These are phyloP conservation scores for Patellaria atrata DNA, from an alignment of 495 filamentous ascomycete species.

Conservation along the genomic window DNA sequence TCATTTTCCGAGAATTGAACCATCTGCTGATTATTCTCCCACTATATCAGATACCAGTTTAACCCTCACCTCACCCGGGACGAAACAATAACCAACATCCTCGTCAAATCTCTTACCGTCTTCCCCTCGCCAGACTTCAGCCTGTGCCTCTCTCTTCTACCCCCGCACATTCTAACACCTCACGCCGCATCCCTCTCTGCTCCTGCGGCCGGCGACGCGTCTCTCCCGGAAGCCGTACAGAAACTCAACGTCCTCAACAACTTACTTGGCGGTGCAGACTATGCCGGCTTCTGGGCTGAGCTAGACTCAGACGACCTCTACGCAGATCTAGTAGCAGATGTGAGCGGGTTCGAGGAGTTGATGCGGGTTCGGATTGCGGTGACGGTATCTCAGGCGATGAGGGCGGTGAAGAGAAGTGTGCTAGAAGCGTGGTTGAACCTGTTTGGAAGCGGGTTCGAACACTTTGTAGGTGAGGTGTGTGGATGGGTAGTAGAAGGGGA, in stretches of 20 bases:
- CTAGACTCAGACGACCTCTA: slow-evolving; percentile 91
- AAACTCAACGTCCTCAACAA: slow-evolving; percentile 74
- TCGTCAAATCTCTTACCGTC: slow-evolving; percentile 92
- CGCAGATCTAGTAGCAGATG: slow-evolving; percentile 86
- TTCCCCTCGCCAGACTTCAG: slow-evolving; percentile 95
- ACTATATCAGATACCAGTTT: slow-evolving; percentile 76
- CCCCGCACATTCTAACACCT: slow-evolving; percentile 53
- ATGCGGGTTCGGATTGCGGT: slow-evolving; percentile 85
- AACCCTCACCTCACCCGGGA: slow-evolving; percentile 96
- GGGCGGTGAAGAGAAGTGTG: slow-evolving; percentile 60
- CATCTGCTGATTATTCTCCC: slow-evolving; percentile 9
- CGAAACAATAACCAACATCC: slow-evolving; percentile 95
- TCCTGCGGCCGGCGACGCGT: slow-evolving; percentile 36
- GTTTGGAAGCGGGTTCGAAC: slow-evolving; percentile 52
- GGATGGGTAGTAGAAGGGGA: slow-evolving; percentile 63
- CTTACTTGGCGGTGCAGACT: slow-evolving; percentile 74
- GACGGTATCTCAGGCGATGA: slow-evolving; percentile 74
- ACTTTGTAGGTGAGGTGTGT: slow-evolving; percentile 71
- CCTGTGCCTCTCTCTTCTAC: slow-evolving; percentile 84
- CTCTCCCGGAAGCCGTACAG: slow-evolving; percentile 69
- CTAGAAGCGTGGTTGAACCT: slow-evolving; percentile 84
- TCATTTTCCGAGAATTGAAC: slow-evolving; percentile 1
- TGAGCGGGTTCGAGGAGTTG: slow-evolving; percentile 90
- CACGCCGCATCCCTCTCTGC: slow-evolving; percentile 27
- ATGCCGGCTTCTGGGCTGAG: slow-evolving; percentile 82